These are phyloP conservation scores for Lactarius hatsudake DNA, from an alignment of 768 basidiomycete species.

Conservation along the genomic window DNA sequence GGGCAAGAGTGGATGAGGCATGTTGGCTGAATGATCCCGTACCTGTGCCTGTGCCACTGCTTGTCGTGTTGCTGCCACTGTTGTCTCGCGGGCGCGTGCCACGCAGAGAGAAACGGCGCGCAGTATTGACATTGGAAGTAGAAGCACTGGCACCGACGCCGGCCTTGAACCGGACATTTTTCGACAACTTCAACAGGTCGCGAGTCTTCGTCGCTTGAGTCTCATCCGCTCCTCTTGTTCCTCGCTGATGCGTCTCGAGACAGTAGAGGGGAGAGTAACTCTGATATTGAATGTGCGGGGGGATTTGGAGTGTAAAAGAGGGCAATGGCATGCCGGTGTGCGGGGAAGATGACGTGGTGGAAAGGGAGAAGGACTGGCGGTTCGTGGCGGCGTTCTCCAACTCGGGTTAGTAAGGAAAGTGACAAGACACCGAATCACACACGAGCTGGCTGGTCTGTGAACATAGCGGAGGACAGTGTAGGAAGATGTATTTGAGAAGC, in stretches of 20 bases:
- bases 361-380: conserved; percentile 16
- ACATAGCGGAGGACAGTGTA: conserved; percentile 10
- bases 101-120: conserved; percentile 13
- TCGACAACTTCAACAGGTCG: conserved; percentile 25
- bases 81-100: conserved; percentile 3
- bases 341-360: conserved; percentile 26
- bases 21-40: conserved; percentile 25
- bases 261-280: conserved; percentile 37
- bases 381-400: conserved; percentile 12
- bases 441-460: conserved; percentile 19
- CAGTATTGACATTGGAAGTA: not conserved
- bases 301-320: conserved; percentile 38
- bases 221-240: conserved; percentile 27
- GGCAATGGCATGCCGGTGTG: conserved; percentile 18
- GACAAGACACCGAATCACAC: conserved; percentile 4
- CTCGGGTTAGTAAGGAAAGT: conserved; percentile 7
- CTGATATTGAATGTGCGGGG: conserved; percentile 54
- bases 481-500: conserved; percentile 55
- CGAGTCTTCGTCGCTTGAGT: conserved; percentile 20
- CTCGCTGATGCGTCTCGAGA: conserved; percentile 27
- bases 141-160: not conserved
- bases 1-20: conserved; percentile 7
- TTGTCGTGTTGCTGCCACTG: conserved; percentile 20
- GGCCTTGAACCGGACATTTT: conserved; percentile 24
- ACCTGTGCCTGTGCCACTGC: conserved; percentile 24